Conservation (phyloP, 345 rosid species). For the Schrenkiella parvula region DNA sequence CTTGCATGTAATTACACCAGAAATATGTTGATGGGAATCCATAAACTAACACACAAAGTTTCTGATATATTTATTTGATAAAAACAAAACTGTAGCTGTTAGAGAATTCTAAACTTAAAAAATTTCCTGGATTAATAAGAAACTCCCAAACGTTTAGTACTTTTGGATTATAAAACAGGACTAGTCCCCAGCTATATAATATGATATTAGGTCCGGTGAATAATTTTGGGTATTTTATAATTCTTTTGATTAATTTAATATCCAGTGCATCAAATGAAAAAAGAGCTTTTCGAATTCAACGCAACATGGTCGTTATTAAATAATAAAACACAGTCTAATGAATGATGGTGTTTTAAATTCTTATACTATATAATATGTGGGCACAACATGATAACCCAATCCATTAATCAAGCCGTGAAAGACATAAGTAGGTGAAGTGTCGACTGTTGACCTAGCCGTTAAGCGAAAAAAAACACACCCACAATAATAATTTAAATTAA, state of each 20-base stretch:
- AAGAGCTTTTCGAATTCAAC: not conserved
- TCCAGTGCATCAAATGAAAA: not conserved
- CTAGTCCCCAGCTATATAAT: not conserved
- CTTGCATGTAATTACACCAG: too few relatives aligned
- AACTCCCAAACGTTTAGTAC: not conserved
- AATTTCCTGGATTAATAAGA: not conserved
- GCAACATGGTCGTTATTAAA: not conserved
- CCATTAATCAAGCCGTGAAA: constrained; percentile 28
- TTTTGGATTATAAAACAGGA: not conserved
- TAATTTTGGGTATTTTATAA: not conserved
- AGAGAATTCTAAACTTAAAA: not conserved
- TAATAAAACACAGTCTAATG: not conserved
- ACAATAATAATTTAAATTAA: not conserved
- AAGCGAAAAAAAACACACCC: not conserved
- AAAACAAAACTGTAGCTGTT: too few relatives aligned
- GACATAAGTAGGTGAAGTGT: constrained; percentile 26
- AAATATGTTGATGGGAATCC: not conserved
- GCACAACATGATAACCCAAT: not conserved
- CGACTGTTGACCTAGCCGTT: constrained; percentile 21
- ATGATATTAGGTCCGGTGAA: not conserved
- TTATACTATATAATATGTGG: not conserved
- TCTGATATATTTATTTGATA: too few relatives aligned
- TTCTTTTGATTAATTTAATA: not conserved
- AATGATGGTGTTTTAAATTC: not conserved
- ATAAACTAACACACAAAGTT: not conserved